A percentile compares a stretch with the other conserved stretches of the same genome.
Conservation (phyloP, 495 filamentous ascomycete species). For the Zalerion maritima region DNA sequence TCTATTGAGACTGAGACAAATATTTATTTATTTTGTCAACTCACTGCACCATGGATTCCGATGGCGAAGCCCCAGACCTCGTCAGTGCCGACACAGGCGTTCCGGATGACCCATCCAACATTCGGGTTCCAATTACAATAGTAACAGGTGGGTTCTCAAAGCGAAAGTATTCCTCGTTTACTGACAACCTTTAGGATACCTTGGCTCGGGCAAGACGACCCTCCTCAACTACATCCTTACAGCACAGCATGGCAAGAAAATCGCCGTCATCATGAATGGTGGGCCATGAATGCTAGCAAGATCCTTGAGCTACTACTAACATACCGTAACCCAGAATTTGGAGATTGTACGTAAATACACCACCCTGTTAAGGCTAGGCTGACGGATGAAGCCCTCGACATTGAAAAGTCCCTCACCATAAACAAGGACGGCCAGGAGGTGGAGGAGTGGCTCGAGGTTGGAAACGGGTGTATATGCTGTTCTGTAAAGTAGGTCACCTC, state of each 20-base stretch:
- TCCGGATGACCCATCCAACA: conserved; percentile 30
- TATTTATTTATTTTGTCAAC: conserved; percentile 1
- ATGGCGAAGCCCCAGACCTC: conserved; percentile 60
- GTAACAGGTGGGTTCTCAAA: conserved; percentile 57
- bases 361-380: conserved; percentile 6
- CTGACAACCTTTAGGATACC: conserved; percentile 41
- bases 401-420: conserved; percentile 85
- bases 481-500: conserved; percentile 63
- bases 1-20: no score
- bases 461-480: conserved; percentile 96
- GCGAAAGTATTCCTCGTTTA: conserved; percentile 4
- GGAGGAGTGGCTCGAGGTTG: conserved; percentile 89
- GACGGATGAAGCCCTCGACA: conserved; percentile 56
- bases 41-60: conserved; percentile 28
- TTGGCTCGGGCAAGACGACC: conserved; percentile 92
- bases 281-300: conserved; percentile 15
- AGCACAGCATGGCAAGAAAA: conserved; percentile 88
- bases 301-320: conserved; percentile 6
- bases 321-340: conserved; percentile 53
- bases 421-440: conserved; percentile 73
- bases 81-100: conserved; percentile 35
- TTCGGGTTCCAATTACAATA: conserved; percentile 86
- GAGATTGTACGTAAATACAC: conserved; percentile 54
- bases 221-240: conserved; percentile 90
- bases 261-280: conserved; percentile 96